These are phyloP conservation scores for Rubia peregrina DNA, from an alignment of 305 asterid genomes.

Conservation along the genomic window DNA sequence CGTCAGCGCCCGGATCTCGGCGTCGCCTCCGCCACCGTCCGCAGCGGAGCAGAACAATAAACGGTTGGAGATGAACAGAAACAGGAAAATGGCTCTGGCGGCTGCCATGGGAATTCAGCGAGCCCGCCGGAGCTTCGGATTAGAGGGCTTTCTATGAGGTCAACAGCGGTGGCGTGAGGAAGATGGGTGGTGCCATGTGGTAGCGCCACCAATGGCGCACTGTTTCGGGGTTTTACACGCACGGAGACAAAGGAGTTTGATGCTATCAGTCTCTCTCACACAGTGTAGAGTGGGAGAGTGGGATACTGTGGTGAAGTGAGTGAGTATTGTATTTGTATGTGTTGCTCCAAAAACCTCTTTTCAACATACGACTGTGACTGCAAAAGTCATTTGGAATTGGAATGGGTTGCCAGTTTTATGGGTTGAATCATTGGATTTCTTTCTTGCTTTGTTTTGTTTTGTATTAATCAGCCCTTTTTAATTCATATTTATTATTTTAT, in stretches of 20 bases:
- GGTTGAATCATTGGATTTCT: constrained; percentile 31
- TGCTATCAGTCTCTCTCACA: neutral
- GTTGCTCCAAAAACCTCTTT: constrained; percentile 14
- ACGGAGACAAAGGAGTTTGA: constrained; percentile 1
- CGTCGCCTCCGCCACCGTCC: constrained; percentile 2
- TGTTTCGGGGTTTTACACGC: constrained; percentile 5
- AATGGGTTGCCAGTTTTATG: constrained; percentile 35
- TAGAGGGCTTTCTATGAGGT: neutral
- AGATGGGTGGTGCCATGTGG: constrained; percentile 11
- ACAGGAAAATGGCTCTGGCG: constrained; percentile 15
- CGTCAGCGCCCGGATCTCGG: constrained; percentile 47
- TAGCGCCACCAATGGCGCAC: constrained; percentile 16
- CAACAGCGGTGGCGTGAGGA: neutral
- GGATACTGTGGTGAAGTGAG: neutral
- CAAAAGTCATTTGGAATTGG: constrained; percentile 12
- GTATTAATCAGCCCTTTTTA: neutral
- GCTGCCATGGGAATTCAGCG: constrained; percentile 6
- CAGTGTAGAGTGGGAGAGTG: neutral
- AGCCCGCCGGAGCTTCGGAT: neutral
- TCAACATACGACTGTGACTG: constrained; percentile 11
- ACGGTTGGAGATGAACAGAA: constrained; percentile 18
- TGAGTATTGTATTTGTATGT: neutral
- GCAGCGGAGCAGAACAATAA: constrained; percentile 17
- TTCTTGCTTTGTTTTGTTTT: too few relatives aligned
- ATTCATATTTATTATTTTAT: too few relatives aligned